These are phyloP conservation scores for Candida stauntonica DNA, from an alignment of 805 yeast genomes.

Conservation along the genomic window DNA sequence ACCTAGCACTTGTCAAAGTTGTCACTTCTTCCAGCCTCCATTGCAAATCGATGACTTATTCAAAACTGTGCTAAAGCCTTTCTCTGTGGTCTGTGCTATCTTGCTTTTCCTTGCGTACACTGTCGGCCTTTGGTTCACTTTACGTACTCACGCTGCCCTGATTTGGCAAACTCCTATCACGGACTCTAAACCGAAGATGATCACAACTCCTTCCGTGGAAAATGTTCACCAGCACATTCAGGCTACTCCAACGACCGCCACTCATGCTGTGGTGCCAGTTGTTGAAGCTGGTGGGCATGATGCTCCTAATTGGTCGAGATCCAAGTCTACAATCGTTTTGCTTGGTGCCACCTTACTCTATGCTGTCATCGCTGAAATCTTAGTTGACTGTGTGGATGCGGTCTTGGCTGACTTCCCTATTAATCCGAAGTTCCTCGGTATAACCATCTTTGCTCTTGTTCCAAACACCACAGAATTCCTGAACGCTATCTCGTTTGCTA, in stretches of 20 bases:
- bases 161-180: slow-evolving; percentile 79
- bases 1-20: slow-evolving; percentile 51
- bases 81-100: slow-evolving; percentile 73
- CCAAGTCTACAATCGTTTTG: slow-evolving; percentile 76
- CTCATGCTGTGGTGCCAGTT: background rate
- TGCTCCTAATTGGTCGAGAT: slow-evolving; percentile 95
- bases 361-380: slow-evolving; percentile 90
- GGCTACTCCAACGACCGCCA: slow-evolving; percentile 4
- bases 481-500: slow-evolving; percentile 95
- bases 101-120: slow-evolving; percentile 78
- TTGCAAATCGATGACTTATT: slow-evolving; percentile 67
- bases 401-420: slow-evolving; percentile 77
- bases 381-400: slow-evolving; percentile 88
- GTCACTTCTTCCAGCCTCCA: slow-evolving; percentile 76
- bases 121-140: slow-evolving; percentile 87
- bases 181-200: slow-evolving; percentile 23
- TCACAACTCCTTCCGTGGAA: slow-evolving; percentile 12
- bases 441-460: slow-evolving; percentile 91
- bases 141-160: slow-evolving; percentile 93
- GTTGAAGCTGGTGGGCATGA: slow-evolving; percentile 63
- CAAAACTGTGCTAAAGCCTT: slow-evolving; percentile 68
- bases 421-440: slow-evolving; percentile 85
- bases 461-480: slow-evolving; percentile 97
- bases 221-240: slow-evolving; percentile 11
- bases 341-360: slow-evolving; percentile 81